A percentile compares a stretch with the other conserved stretches of the same genome.
phyloP scores from a whole-genome alignment of 331 rosid species.

The Malus hybrid region DNA sequence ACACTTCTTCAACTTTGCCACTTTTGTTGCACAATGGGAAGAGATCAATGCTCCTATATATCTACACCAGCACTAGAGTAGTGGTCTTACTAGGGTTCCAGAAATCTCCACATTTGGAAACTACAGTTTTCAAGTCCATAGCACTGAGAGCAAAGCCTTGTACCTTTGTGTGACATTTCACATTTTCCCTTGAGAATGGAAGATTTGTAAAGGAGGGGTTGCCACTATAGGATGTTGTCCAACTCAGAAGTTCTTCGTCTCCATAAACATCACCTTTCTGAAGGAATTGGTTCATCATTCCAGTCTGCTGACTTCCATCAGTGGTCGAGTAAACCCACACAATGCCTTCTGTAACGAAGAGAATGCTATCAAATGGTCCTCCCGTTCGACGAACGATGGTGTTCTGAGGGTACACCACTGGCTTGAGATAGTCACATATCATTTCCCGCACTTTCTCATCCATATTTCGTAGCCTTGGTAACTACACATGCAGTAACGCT shows the following conservation, averaged over 20 bases:
- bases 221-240: not conserved
- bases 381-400: not conserved
- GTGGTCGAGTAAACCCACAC: not conserved
- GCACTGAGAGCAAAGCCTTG: not conserved
- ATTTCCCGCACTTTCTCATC: not conserved
- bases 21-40: too few species aligned
- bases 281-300: not conserved
- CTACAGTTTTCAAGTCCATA: not conserved
- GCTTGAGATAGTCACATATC: not conserved
- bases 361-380: not conserved
- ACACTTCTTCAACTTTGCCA: too few species aligned
- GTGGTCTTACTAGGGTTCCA: too few species aligned
- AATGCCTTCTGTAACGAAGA: not conserved
- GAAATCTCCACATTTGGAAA: not conserved
- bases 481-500: not conserved
- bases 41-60: too few species aligned
- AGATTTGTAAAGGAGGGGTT: not conserved
- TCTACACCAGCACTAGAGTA: too few species aligned
- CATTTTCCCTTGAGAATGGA: not conserved
- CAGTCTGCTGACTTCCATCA: not conserved
- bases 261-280: not conserved
- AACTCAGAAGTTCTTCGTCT: not conserved
- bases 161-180: not conserved
- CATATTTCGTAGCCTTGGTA: constrained; percentile 14
- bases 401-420: not conserved